Percentiles rank a stretch among this genome's conserved stretches.
Evolutionary conservation across 345 rosid genomes (phyloP).

Genomic region (Acer yangbiense): DNA sequence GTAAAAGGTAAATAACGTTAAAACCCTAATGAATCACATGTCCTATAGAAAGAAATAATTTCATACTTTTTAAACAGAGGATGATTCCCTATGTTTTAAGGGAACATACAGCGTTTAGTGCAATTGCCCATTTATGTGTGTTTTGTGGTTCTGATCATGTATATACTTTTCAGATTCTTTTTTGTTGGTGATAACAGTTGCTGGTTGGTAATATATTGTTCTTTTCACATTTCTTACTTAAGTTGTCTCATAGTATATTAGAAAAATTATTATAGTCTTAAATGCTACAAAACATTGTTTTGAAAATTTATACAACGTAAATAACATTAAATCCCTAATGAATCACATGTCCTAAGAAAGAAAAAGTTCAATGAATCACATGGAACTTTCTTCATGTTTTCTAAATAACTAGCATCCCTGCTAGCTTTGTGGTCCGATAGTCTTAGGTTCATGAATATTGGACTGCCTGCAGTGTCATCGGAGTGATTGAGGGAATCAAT

Average conservation of each 20-base stretch:
- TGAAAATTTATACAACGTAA: neutral
- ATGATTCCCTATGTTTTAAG: neutral
- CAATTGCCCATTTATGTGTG: neutral
- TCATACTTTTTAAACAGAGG: neutral
- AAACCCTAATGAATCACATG: neutral
- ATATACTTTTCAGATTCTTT: conserved; percentile 11
- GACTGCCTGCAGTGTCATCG: neutral
- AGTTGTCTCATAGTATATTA: neutral
- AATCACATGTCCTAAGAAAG: neutral
- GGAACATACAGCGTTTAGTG: neutral
- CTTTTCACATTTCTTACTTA: conserved; percentile 15
- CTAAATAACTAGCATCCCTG: neutral
- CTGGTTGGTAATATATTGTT: neutral
- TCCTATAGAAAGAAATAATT: neutral
- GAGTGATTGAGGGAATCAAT: no score
- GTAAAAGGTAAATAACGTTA: neutral
- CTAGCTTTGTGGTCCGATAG: neutral
- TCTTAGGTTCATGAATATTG: neutral
- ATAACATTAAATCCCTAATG: neutral
- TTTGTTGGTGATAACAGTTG: neutral
- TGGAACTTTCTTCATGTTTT: neutral
- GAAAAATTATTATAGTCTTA: neutral
- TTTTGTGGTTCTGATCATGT: neutral
- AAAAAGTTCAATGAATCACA: neutral
- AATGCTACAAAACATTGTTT: neutral